Conservation (phyloP, 2,329 filamentous ascomycete genomes). For the Monilinia polystroma region DNA sequence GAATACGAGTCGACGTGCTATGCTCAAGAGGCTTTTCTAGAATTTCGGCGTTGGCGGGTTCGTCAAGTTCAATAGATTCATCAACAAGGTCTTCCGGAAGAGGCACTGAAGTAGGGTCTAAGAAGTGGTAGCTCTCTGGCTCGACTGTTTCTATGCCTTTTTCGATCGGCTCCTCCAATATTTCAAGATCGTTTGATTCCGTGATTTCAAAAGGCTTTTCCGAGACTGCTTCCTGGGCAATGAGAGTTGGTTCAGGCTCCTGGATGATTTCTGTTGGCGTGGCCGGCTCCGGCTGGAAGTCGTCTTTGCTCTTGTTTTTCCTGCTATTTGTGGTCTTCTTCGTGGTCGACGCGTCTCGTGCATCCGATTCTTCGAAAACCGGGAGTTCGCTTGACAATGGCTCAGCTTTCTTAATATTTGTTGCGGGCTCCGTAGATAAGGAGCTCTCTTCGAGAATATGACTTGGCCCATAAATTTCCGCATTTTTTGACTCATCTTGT, state of each 20-base stretch:
- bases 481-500: background rate
- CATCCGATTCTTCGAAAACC: background rate
- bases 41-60: background rate
- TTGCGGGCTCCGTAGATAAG: background rate
- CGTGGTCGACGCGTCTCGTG: background rate
- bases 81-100: background rate
- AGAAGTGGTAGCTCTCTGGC: background rate
- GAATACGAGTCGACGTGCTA: background rate
- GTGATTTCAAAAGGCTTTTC: background rate
- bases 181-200: background rate
- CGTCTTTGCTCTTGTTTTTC: background rate
- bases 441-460: background rate
- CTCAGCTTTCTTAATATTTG: background rate
- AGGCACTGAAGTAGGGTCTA: slow-evolving; percentile 2
- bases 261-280: background rate
- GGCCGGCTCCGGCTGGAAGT: background rate
- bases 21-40: background rate
- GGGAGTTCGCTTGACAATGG: background rate
- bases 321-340: slow-evolving; percentile 5
- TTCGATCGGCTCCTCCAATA: background rate
- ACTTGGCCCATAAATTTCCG: background rate
- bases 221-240: background rate
- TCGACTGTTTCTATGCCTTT: background rate
- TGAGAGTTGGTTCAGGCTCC: background rate
- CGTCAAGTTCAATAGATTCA: slow-evolving; percentile 2